Evolutionary conservation across 805 yeast genomes (phyloP).

Genomic region (Candida arabinofermentans): DNA sequence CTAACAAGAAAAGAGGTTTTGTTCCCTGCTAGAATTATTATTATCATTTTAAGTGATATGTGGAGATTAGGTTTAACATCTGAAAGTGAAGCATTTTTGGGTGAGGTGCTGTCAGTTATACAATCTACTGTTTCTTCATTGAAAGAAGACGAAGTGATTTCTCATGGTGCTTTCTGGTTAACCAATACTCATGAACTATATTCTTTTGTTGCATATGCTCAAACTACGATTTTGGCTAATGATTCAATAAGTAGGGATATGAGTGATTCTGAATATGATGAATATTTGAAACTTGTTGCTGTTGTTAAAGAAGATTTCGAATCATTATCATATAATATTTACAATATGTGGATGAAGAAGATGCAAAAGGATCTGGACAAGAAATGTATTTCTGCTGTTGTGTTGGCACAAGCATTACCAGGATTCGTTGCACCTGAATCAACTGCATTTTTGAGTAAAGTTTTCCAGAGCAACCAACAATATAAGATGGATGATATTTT

Average conservation of each 20-base stretch:
- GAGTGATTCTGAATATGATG: slow-evolving; percentile 86
- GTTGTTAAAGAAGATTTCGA: slow-evolving; percentile 94
- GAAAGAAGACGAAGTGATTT: slow-evolving; percentile 81
- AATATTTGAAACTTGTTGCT: slow-evolving; percentile 82
- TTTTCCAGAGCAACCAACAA: slow-evolving; percentile 66
- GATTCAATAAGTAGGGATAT: slow-evolving; percentile 76
- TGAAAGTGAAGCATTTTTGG: slow-evolving; percentile 87
- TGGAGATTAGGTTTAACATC: slow-evolving; percentile 94
- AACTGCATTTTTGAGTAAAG: slow-evolving; percentile 74
- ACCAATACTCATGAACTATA: slow-evolving; percentile 93
- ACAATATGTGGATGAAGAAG: slow-evolving; percentile 96
- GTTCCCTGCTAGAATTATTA: slow-evolving; percentile 93
- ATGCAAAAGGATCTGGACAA: slow-evolving; percentile 86
- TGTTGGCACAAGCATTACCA: slow-evolving; percentile 90
- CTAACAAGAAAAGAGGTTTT: slow-evolving; percentile 84
- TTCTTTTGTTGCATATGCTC: slow-evolving; percentile 93
- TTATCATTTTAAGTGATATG: slow-evolving; percentile 91
- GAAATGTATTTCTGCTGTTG: slow-evolving; percentile 93
- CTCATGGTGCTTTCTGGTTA: slow-evolving; percentile 96
- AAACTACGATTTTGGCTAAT: slow-evolving; percentile 82
- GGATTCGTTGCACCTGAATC: slow-evolving; percentile 90
- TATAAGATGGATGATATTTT: slow-evolving; percentile 94
- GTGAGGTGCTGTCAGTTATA: slow-evolving; percentile 81
- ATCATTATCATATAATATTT: slow-evolving; percentile 86
- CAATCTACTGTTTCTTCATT: slow-evolving; percentile 77